Percentiles rank a stretch among this genome's conserved stretches.
Evolutionary conservation across 1,284 basidiomycete genomes (phyloP).

Genomic region (Trametes polyzona): DNA sequence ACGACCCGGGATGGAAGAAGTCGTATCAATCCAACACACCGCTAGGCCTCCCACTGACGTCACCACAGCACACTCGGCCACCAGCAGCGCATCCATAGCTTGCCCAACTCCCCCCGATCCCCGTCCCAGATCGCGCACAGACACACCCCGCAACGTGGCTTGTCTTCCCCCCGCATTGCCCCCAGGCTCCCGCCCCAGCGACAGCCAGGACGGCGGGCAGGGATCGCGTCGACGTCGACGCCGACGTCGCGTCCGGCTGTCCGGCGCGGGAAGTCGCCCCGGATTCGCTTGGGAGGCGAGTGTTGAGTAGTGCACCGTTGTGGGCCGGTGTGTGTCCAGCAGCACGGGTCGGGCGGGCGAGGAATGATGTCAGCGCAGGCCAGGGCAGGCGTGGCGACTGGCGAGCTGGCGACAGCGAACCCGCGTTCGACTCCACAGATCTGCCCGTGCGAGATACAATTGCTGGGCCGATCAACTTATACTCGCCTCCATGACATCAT

Average conservation of each 20-base stretch:
- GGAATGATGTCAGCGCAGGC: slow-evolving; percentile 19
- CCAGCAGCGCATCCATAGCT: neutral
- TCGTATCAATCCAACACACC: slow-evolving; percentile 15
- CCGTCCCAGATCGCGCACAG: neutral
- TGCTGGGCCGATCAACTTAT: slow-evolving; percentile 17
- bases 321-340: slow-evolving; percentile 18
- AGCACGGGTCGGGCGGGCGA: no score
- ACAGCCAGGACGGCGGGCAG: no score
- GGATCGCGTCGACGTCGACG: no score
- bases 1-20: neutral
- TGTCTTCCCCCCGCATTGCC: neutral
- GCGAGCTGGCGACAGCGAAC: neutral
- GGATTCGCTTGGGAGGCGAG: neutral
- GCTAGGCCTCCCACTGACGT: slow-evolving; percentile 23
- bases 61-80: slow-evolving; percentile 6
- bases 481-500: slow-evolving; percentile 26
- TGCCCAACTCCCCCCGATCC: neutral
- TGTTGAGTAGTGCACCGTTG: neutral
- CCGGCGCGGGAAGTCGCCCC: neutral
- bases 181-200: neutral
- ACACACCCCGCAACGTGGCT: slow-evolving; percentile 16
- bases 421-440: slow-evolving; percentile 18
- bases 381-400: neutral
- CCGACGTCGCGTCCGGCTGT: neutral
- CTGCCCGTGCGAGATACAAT: slow-evolving; percentile 9